Evolutionary conservation across 2,329 filamentous ascomycete genomes (phyloP), one percentile per base, ranked within the genome.

Genomic region (Ophiostoma himal-ulmi): DNA sequence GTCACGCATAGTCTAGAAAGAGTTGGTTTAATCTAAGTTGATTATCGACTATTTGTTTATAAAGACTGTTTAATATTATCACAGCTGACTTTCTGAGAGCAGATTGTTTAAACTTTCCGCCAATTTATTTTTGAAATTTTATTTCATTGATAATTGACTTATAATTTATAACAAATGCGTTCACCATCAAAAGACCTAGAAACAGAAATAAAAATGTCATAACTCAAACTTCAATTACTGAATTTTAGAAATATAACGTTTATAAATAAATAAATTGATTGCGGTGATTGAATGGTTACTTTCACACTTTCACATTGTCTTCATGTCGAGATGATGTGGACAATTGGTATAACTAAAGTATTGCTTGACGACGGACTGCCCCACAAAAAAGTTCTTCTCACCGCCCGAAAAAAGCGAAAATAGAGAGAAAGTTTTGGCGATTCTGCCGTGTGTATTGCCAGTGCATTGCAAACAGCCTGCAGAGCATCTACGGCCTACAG

Each of bases 361-460:
- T 26, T 62, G 57, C 22, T 62, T 10, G 60, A 39, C n/a, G 36
- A 5, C 39, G 17, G 17, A 14, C 3, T 10, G 62, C 20, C 34
- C 62, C 62, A 39, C 62, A 65, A 39, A 65, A 39, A 39, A 39
- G 62, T 65, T 14, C 60, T 62, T n/a, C 36, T 65, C 62, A 65
- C 62, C 62, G 62, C 62, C 62, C 34, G 36, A 65, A 39, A 65
- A 65, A 39, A 65, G 62, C 22, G 57, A 60, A 65, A n/a, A 36
- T 39, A 37, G 60, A 65, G 34, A 22, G 36, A 65, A 64, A 39
- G 34, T 39, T 65, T 65, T 65, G 62, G 62, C 62, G 5, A 65
- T 65, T 65, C 62, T 65, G 62, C 62, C 62, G 62, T 65, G 62
- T 36, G 62, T 22, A 65, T 65, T 36, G 34, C 30, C 14, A 37